Conservation (phyloP, 306 rosid genomes). For the Potentilla sterilis region DNA sequence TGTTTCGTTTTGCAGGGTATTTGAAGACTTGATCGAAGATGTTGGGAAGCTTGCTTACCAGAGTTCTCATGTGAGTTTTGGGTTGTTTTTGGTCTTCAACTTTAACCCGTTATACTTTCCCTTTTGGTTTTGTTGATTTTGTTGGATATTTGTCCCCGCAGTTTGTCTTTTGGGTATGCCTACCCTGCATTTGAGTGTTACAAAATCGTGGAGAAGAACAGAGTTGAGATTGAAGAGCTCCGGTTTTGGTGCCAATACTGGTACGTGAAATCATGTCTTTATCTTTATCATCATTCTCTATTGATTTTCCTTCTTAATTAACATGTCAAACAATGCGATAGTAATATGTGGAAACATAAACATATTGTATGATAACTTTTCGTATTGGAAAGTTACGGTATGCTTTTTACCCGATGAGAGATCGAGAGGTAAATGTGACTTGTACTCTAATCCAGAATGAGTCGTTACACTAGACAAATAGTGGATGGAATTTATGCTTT, state of each 20-base stretch:
- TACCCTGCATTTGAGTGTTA: conserved; percentile 92
- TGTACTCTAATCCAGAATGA: not conserved
- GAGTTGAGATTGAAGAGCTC: conserved; percentile 61
- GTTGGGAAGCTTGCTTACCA: conserved; percentile 77
- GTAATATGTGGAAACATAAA: too few species aligned
- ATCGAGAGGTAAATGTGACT: not conserved
- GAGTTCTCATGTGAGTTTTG: conserved; percentile 59
- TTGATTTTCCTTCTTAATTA: not conserved
- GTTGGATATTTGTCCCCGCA: conserved; percentile 19
- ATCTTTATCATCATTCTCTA: not conserved
- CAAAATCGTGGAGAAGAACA: conserved; percentile 69
- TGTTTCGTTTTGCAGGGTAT: conserved; percentile 25
- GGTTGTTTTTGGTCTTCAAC: not conserved
- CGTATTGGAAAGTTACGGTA: not conserved
- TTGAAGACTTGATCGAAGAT: conserved; percentile 33
- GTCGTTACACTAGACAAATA: not conserved
- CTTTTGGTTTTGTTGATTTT: not conserved
- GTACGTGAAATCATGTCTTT: conserved; percentile 34
- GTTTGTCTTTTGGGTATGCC: conserved; percentile 77
- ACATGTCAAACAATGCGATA: not conserved
- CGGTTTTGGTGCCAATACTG: conserved; percentile 97
- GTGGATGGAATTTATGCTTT: not conserved
- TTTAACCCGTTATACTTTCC: not conserved
- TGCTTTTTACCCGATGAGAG: not conserved
- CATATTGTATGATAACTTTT: not conserved